phyloP scores from a whole-genome alignment of 78 protist species.

The Dictyostelium discoideum region dicty_2.7 NC_007090.3:3265001-3265500 shows the following conservation, averaged over 20 bases:
- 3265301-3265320: background rate
- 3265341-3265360: constrained; percentile 12
- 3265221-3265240: constrained; percentile 80
- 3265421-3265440: no score
- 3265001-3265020: constrained; percentile 91
- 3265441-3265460: background rate
- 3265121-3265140: constrained; percentile 98
- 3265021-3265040: constrained; percentile 98
- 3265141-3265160: constrained; percentile 98
- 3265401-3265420: background rate
- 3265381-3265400: no score
- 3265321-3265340: constrained; percentile 11
- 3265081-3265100: constrained; percentile 98
- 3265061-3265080: constrained; percentile 95
- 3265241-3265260: background rate
- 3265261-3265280: background rate
- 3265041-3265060: constrained; percentile 94
- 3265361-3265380: no score
- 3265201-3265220: constrained; percentile 96
- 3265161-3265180: constrained; percentile 97
- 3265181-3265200: constrained; percentile 97
- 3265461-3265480: background rate
- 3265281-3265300: background rate
- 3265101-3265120: constrained; percentile 94
- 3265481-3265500: background rate